Evolutionary conservation across 495 filamentous ascomycete genomes (phyloP).

Genomic region (Aspergillus sparsus): DNA sequence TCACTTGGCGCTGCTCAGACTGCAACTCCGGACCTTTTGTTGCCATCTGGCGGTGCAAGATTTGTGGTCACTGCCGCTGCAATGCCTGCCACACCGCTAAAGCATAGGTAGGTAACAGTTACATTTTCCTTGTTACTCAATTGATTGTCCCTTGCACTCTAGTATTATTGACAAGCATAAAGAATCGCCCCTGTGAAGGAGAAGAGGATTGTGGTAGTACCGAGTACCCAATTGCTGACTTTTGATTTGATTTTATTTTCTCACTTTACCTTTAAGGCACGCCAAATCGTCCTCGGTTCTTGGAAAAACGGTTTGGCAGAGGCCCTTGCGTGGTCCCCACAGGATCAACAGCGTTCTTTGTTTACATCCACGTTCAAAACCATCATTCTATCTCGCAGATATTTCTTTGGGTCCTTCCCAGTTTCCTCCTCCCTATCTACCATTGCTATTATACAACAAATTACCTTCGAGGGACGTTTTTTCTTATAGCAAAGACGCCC

Average conservation of each 20-base stretch:
- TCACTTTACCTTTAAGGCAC: too few species aligned
- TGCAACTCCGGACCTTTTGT: constrained; percentile 53
- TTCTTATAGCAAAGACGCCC: not conserved
- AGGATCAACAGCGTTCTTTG: constrained; percentile 10
- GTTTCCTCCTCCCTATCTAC: not conserved
- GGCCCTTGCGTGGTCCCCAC: constrained; percentile 19
- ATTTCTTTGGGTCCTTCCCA: constrained; percentile 9
- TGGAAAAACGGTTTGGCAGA: constrained; percentile 13
- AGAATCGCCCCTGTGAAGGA: constrained; percentile 4
- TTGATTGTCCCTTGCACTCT: constrained; percentile 12
- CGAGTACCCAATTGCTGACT: constrained; percentile 3
- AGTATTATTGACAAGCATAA: constrained; percentile 16
- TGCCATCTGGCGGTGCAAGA: constrained; percentile 54
- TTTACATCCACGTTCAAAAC: not conserved
- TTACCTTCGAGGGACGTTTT: constrained; percentile 5
- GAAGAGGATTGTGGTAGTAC: not conserved
- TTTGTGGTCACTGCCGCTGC: constrained; percentile 49
- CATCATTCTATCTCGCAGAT: constrained; percentile 1
- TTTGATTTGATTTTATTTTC: too few species aligned
- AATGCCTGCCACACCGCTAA: constrained; percentile 49
- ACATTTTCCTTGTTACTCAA: constrained; percentile 20
- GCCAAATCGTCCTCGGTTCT: not conserved
- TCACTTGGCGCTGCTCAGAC: constrained; percentile 52
- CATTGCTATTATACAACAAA: constrained; percentile 9
- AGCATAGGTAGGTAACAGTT: constrained; percentile 31